phyloP scores from a whole-genome alignment of 2,329 filamentous ascomycete species.

The Cladosporium phlei region DNA sequence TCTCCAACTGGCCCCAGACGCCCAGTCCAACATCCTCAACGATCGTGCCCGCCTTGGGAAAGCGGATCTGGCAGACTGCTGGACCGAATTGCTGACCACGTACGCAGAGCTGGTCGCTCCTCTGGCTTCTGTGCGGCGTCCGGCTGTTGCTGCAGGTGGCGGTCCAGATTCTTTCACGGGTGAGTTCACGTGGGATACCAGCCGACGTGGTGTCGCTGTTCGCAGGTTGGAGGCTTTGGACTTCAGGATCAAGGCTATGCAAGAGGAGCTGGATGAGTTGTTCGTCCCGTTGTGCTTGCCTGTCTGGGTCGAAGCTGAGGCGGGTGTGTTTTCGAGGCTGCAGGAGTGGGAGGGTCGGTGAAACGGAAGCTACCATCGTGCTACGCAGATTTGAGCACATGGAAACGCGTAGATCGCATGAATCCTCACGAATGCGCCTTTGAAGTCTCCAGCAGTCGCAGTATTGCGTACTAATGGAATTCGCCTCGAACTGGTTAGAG shows the following conservation, averaged over 20 bases:
- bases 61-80: slow-evolving; percentile 39
- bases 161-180: background rate
- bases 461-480: too few relatives aligned
- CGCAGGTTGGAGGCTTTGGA: slow-evolving; percentile 16
- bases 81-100: slow-evolving; percentile 28
- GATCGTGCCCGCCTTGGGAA: slow-evolving; percentile 36
- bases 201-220: background rate
- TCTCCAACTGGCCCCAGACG: slow-evolving; percentile 40
- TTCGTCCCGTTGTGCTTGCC: slow-evolving; percentile 26
- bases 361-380: too few relatives aligned
- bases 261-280: slow-evolving; percentile 24
- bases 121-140: slow-evolving; percentile 11
- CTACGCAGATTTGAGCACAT: too few relatives aligned
- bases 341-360: background rate
- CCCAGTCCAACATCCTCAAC: slow-evolving; percentile 36
- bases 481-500: too few relatives aligned
- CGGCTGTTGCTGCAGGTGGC: background rate
- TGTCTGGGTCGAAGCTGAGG: slow-evolving; percentile 25
- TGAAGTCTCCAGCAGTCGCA: too few relatives aligned
- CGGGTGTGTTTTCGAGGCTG: slow-evolving; percentile 19
- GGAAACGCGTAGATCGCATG: too few relatives aligned
- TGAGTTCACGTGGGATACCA: slow-evolving; percentile 2
- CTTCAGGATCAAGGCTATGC: slow-evolving; percentile 18
- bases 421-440: too few relatives aligned
- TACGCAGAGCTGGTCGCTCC: slow-evolving; percentile 19